phyloP scores from a whole-genome alignment of 1,284 basidiomycete species.

The Moniliella sp. region DNA sequence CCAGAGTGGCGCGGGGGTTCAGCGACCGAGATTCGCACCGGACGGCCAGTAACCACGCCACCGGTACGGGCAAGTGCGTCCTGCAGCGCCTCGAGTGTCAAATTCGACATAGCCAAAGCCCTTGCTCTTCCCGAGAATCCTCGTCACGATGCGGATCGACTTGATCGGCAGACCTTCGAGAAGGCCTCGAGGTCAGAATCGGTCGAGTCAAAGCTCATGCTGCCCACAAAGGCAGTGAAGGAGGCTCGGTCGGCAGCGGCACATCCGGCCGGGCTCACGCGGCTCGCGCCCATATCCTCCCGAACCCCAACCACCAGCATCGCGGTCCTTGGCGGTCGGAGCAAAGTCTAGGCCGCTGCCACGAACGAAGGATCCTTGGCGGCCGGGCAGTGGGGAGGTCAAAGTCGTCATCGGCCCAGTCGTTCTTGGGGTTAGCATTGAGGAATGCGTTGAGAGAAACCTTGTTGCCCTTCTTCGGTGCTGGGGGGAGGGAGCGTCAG shows the following conservation, averaged over 20 bases:
- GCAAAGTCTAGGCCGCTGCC: conserved; percentile 13
- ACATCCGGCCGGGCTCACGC: conserved; percentile 52
- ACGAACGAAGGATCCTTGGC: conserved; percentile 5
- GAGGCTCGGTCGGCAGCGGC: conserved; percentile 76
- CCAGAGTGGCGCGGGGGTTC: conserved; percentile 71
- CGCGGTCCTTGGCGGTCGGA: conserved; percentile 17
- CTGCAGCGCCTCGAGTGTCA: conserved; percentile 57
- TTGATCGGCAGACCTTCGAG: conserved; percentile 45
- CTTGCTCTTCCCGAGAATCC: conserved; percentile 67
- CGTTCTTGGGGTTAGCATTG: conserved; percentile 16
- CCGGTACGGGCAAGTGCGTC: conserved; percentile 40
- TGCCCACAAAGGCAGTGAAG: conserved; percentile 92
- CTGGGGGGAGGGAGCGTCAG: conserved; percentile 6
- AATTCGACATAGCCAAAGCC: conserved; percentile 98
- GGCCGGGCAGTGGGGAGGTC: conserved; percentile 23
- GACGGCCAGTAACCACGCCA: conserved; percentile 48
- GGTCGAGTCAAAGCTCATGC: conserved; percentile 74
- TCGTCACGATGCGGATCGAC: conserved; percentile 66
- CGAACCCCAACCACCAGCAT: conserved; percentile 4
- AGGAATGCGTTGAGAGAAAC: conserved; percentile 28
- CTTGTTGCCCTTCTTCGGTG: conserved; percentile 25
- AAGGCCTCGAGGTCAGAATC: conserved; percentile 63
- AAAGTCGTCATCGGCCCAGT: conserved; percentile 31
- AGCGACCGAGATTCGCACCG: conserved; percentile 73
- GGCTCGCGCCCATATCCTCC: conserved; percentile 3